Evolutionary conservation across 1,139 yeast species (phyloP), one percentile per base, ranked within the genome.

Genomic region (Protomyces inouyei): DNA sequence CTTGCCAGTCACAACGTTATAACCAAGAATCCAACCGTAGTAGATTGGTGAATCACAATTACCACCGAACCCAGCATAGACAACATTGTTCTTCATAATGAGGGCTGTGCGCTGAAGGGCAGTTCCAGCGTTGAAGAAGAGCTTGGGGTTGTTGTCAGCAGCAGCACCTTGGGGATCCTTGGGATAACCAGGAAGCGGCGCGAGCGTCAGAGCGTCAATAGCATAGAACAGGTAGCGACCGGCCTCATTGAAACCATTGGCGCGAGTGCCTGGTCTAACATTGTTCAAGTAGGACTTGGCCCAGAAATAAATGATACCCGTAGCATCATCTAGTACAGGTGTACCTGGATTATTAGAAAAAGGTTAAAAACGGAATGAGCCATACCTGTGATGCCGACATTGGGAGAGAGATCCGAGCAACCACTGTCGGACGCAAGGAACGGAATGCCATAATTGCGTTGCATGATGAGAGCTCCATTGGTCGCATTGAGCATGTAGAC

Each of bases 1-100:
- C 40, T 38, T 14, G n/a, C 59, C 59, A 23, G 28, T n/a, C 14
- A 38, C 25, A 4, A 18, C 16, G 6, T 40, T 38, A 21, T 38
- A 23, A 14, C 59, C 59, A n/a, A 43, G 2, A 23, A 55, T 28
- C 59, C 59, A 55, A 3, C 59, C 59, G 28, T 38, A 38, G 35
- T 55, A 55, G 6, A n/a, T 38, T 5, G 37, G 37, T 28, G 51
- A 16, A 23, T 55, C 59, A 18, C 59, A 55, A 18, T 55, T 38
- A 10, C 59, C 59, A 8, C 59, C 59, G n/a, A 55, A 55, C 1
- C 37, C 59, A 12, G 51, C 59, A 38, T 55, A 55, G 45, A 55
- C 59, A 18, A 38, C 48, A 36, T 28, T 45, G 37, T 55, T 55
- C 52, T 38, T 38, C 51, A 55, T 10, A 10, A 55, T 23, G 21